These are phyloP conservation scores for Ustilago hordei DNA, from an alignment of 1,284 basidiomycete species.

Conservation along the genomic window DNA sequence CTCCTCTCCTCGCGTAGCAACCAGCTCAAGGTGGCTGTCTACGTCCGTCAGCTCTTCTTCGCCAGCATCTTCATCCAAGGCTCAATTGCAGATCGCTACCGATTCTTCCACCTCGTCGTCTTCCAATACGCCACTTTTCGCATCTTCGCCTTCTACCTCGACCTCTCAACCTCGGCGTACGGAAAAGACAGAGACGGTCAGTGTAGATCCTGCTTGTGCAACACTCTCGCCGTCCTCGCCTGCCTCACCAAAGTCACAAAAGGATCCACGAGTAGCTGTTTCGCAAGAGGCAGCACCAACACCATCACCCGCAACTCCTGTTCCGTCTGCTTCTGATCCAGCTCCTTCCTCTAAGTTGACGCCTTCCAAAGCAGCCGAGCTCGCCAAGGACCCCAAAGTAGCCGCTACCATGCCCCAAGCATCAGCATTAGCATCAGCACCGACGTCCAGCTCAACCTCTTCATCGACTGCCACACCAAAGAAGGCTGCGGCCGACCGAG, in stretches of 20 bases:
- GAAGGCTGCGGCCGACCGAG: conserved; percentile 41
- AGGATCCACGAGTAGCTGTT: conserved; percentile 33
- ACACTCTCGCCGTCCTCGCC: conserved; percentile 56
- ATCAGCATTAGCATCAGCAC: conserved; percentile 21
- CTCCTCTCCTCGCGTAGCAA: not conserved
- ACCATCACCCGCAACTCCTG: conserved; percentile 36
- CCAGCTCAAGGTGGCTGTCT: conserved; percentile 18
- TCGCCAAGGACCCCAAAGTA: conserved; percentile 39
- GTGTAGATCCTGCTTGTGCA: conserved; percentile 50
- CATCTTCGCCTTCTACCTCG: conserved; percentile 3
- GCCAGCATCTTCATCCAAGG: conserved; percentile 25
- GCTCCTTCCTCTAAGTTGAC: conserved; percentile 25
- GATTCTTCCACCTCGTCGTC: conserved; percentile 14
- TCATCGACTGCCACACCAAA: conserved; percentile 19
- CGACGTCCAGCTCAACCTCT: not conserved
- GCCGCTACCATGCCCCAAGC: conserved; percentile 51
- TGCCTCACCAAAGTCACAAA: conserved; percentile 51
- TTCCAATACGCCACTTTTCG: conserved; percentile 8
- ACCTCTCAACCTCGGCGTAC: not conserved
- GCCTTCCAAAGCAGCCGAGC: conserved; percentile 37
- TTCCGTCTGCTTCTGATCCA: conserved; percentile 36
- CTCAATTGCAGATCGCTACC: conserved; percentile 5
- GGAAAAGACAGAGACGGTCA: conserved; percentile 19
- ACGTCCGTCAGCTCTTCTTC: conserved; percentile 10
- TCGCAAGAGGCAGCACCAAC: conserved; percentile 26